A percentile compares a stretch with the other conserved stretches of the same genome.
These are phyloP conservation scores for Suhomyces yuchorum DNA, from an alignment of 1,139 yeast species.

Conservation along the genomic window DNA sequence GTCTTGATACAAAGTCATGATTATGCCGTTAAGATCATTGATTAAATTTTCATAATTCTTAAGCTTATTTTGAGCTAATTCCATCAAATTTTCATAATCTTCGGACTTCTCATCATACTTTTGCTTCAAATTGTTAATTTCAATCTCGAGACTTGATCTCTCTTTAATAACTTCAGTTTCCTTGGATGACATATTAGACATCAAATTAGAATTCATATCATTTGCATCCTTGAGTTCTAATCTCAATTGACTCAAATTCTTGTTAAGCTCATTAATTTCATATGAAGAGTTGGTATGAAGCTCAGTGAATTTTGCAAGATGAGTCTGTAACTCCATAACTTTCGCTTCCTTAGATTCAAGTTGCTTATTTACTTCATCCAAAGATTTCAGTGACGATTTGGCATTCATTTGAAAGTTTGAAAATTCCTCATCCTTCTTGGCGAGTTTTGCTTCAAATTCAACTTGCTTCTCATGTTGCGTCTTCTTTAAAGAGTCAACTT, in stretches of 20 bases:
- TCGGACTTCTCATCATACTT: slow-evolving; percentile 41
- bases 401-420: slow-evolving; percentile 8
- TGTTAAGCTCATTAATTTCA: slow-evolving; percentile 24
- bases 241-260: slow-evolving; percentile 27
- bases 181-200: slow-evolving; percentile 66
- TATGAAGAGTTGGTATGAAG: slow-evolving; percentile 19
- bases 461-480: neutral
- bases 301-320: slow-evolving; percentile 23
- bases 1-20: slow-evolving; percentile 24
- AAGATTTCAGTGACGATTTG: slow-evolving; percentile 34
- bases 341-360: slow-evolving; percentile 32
- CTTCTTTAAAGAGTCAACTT: slow-evolving; percentile 1
- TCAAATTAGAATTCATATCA: slow-evolving; percentile 58
- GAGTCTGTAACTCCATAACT: slow-evolving; percentile 32
- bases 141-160: slow-evolving; percentile 49
- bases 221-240: slow-evolving; percentile 34
- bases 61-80: slow-evolving; percentile 33
- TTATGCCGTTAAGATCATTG: slow-evolving; percentile 29
- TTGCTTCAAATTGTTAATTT: slow-evolving; percentile 44
- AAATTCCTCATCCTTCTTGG: slow-evolving; percentile 12
- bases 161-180: slow-evolving; percentile 62
- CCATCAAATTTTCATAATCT: slow-evolving; percentile 56
- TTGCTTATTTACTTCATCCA: slow-evolving; percentile 24
- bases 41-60: slow-evolving; percentile 33
- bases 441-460: slow-evolving; percentile 6